phyloP scores from a whole-genome alignment of 2,329 filamentous ascomycete genomes.

The Aspergillus ochraceoroseus region DNA sequence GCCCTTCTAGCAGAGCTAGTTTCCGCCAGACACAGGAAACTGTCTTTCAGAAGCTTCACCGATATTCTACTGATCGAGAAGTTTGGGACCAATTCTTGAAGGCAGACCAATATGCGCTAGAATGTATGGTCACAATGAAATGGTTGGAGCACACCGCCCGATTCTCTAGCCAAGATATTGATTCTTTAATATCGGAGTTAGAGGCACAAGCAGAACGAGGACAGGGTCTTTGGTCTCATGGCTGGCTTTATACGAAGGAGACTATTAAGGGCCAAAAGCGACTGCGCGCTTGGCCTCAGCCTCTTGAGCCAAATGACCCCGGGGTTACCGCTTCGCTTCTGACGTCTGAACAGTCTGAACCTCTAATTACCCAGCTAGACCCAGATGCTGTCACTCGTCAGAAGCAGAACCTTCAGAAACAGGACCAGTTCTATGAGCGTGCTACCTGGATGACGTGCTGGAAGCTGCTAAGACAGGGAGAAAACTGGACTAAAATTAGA shows the following conservation, averaged over 20 bases:
- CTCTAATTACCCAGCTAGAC: conserved; percentile 80
- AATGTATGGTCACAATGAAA: conserved; percentile 73
- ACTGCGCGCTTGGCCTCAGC: conserved; percentile 61
- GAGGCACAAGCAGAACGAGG: conserved; percentile 71
- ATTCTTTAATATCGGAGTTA: conserved; percentile 69
- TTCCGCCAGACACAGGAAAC: conserved; percentile 39
- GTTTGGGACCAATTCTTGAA: conserved; percentile 71
- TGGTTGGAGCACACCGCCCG: conserved; percentile 80
- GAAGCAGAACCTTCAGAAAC: conserved; percentile 66
- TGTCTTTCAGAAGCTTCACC: conserved; percentile 44
- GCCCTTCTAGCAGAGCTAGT: conserved; percentile 46
- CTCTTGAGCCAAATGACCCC: conserved; percentile 59
- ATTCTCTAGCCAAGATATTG: conserved; percentile 62
- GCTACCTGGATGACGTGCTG: conserved; percentile 93
- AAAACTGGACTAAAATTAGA: conserved; percentile 64
- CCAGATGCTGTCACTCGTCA: conserved; percentile 85
- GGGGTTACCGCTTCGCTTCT: conserved; percentile 54
- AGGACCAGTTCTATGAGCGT: conserved; percentile 83
- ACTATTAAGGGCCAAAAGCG: conserved; percentile 88
- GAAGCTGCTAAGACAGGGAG: conserved; percentile 84
- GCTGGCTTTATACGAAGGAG: conserved; percentile 87
- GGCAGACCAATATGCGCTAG: conserved; percentile 66
- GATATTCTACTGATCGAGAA: conserved; percentile 57
- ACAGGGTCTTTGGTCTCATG: conserved; percentile 71
- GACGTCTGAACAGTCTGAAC: conserved; percentile 56